Percentiles rank a stretch among this genome's conserved stretches.
Evolutionary conservation across 495 filamentous ascomycete genomes (phyloP).

Genomic region (Neurospora hispaniola): DNA sequence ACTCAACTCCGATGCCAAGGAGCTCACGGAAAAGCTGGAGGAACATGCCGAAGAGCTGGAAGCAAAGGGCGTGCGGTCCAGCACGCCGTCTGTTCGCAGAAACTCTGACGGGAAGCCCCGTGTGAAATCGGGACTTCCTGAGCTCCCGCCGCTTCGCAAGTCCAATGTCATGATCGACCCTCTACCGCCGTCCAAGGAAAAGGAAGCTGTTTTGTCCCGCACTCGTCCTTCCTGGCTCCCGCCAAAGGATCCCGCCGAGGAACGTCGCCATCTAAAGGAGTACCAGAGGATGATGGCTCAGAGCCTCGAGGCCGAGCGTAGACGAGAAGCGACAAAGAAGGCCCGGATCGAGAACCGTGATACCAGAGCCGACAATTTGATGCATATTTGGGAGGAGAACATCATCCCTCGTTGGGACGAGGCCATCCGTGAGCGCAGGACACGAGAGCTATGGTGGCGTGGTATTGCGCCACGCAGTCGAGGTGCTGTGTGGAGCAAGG

Average conservation of each 20-base stretch:
- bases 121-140: constrained; percentile 43
- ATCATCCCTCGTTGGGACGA: constrained; percentile 78
- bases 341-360: constrained; percentile 39
- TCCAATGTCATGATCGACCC: constrained; percentile 95
- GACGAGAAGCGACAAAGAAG: constrained; percentile 38
- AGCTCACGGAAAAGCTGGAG: constrained; percentile 81
- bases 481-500: constrained; percentile 74
- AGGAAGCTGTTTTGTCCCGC: constrained; percentile 80
- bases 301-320: constrained; percentile 58
- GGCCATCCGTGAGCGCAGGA: constrained; percentile 61
- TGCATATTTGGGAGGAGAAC: constrained; percentile 78
- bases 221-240: constrained; percentile 93
- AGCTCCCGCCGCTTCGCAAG: constrained; percentile 73
- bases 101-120: constrained; percentile 42
- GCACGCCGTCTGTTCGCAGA: constrained; percentile 26
- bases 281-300: constrained; percentile 89
- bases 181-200: constrained; percentile 90
- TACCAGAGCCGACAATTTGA: constrained; percentile 54
- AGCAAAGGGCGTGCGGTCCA: constrained; percentile 26
- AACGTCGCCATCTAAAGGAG: constrained; percentile 81
- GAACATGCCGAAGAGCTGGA: constrained; percentile 63
- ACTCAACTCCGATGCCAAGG: constrained; percentile 77
- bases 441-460: constrained; percentile 88
- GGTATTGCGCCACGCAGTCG: constrained; percentile 72
- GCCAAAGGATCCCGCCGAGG: constrained; percentile 86